Base-by-base conservation (phyloP, 208 protist species). In the Leishmania turanica region DNA sequence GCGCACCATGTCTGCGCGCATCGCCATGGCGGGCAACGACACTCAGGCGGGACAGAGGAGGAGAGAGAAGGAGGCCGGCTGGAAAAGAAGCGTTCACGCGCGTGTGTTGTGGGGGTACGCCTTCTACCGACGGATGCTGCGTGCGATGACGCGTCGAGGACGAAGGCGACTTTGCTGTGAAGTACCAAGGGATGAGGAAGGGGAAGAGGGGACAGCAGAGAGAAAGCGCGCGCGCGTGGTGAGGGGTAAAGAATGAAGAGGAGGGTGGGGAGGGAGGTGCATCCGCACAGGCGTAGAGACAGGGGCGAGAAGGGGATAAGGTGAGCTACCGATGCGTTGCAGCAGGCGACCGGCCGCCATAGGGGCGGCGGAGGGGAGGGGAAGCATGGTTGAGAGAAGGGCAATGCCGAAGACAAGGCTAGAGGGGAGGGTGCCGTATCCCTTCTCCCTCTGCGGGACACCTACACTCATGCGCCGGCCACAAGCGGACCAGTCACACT, bases 11-110 rank as follows among this genome's bases (percentile, higher is more conserved):
- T 31, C 34, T 31, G 49, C 60, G 17, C 31, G 62, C 34, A 27
- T 60, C n/a, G 64, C 51, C 81, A 84, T 84, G 45, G 31, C 27
- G 21, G 27, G 13, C 15, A 45, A 77, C 9, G 9, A 17, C 34
- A 34, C 21, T 42, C 21, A 49, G 34, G 24, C 19, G 15, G 66
- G 7, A 47, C 37, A 71, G 15, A 53, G 31, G 45, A 73, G 68
- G 1, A 45, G 24, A 21, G 69, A 53, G 69, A 21, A 73, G 68
- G 11, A 17, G 42, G 45, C 40, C 9, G 42, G 21, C 24, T 27
- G 45, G 24, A 73, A 27, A 31, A 31, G 45, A 9, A 49, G 64
- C 13, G 45, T 15, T 54, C 27, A 53, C 45, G 45, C 24, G 9
- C 24, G 45, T 21, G 40, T n/a, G 66, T 42, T 73, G 4, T 37